Base-by-base conservation (phyloP, 2,329 filamentous ascomycete species). In the Aspergillus awamori region DNA sequence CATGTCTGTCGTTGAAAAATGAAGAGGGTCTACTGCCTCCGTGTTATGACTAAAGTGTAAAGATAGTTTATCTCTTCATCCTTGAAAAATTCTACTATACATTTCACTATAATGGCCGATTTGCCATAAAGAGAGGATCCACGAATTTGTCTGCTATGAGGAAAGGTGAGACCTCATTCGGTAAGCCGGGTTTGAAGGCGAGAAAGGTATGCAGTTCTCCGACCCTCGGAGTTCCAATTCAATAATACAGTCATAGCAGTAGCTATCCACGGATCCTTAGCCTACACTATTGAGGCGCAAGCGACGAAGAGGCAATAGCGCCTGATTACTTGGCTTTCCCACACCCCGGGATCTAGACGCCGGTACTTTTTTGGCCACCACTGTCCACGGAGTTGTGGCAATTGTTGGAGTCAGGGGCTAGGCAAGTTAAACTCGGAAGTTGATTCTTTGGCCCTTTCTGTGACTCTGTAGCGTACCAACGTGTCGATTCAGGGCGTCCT, bases 1-100 rank as follows among this genome's bases (percentile, higher is more conserved):
- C 43, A 60, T 28, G 58, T 47, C 24, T 17, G 43, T 43, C 39
- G 22, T 60, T 33, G 41, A 30, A 53, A 47, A 52, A 45, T 45
- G 24, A 45, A 43, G 39, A 30, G 38, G 15, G 53, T 48, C 39
- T 33, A 22, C 28, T 56, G 8, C 54, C 15, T 54, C 17, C 48
- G 20, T 51, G 33, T 28, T 48, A 54, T 30, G 30, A 33, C 41
- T 41, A 30, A 30, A 11, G 28, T 33, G 30, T 43, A 45, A 56
- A 47, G 26, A 30, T 56, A 45, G 17, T 56, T 54, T 39, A 6
- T 55, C 8, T 41, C 13, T 30, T 30, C 28, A 4, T 10, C 5
- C 7, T 4, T 30, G 5, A 10, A 11, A 30, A 30, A 11, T 4
- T 30, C 11, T 30, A 30, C 28, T 30, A 30, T 30, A 36, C 1